Conservation (phyloP, 2,329 filamentous ascomycete species). For the Arthrobotrys sinensis region DNA sequence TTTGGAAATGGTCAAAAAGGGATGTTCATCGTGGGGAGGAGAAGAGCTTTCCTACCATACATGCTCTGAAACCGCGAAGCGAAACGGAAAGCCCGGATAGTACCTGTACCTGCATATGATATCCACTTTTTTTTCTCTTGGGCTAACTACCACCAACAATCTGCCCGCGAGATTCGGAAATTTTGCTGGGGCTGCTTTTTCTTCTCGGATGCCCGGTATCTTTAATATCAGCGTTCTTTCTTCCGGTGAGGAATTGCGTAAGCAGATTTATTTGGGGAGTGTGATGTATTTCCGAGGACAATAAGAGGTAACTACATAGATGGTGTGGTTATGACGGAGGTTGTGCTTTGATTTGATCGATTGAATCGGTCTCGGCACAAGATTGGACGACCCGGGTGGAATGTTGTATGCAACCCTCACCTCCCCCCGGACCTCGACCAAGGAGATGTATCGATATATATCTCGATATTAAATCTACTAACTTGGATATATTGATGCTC, state of each 20-base stretch:
- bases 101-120: constrained; percentile 24
- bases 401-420: neutral
- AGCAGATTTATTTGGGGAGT: neutral
- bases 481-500: neutral
- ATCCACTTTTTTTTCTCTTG: constrained; percentile 6
- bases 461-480: neutral
- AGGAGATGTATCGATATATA: constrained; percentile 1
- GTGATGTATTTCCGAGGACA: constrained; percentile 11
- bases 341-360: neutral
- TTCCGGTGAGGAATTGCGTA: constrained; percentile 3
- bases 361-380: no score
- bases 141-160: neutral
- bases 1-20: constrained; percentile 9
- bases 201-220: neutral
- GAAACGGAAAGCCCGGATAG: constrained; percentile 40
- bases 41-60: neutral
- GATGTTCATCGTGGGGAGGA: constrained; percentile 15
- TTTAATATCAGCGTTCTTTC: constrained; percentile 1
- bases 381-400: no score
- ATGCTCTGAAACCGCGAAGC: constrained; percentile 22
- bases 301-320: neutral
- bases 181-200: neutral
- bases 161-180: constrained; percentile 33
- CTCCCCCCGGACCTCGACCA: neutral
- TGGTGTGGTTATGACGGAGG: constrained; percentile 1